A percentile compares a stretch with the other conserved stretches of the same genome.
Evolutionary conservation across 2,329 filamentous ascomycete genomes (phyloP).

Genomic region (Biscogniauxia marginata): DNA sequence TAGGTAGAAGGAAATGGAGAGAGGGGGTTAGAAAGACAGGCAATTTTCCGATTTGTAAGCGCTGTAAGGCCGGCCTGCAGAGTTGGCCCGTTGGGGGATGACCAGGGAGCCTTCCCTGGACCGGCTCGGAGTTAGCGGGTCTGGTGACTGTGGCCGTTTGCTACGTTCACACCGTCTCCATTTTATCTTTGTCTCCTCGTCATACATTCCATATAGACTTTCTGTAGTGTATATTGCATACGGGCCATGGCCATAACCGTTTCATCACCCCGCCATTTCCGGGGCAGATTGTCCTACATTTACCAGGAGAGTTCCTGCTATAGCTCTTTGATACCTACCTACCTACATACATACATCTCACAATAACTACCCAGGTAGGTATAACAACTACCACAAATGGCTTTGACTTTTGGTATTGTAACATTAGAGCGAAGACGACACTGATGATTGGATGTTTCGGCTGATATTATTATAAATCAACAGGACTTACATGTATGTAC

Average conservation of each 20-base stretch:
- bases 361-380: no score
- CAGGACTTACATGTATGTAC: no score
- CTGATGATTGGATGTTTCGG: no score
- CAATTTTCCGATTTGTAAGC: slow-evolving; percentile 35
- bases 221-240: neutral
- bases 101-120: neutral
- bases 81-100: neutral
- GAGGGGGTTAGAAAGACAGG: slow-evolving; percentile 29
- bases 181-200: neutral
- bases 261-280: neutral
- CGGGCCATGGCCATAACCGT: neutral
- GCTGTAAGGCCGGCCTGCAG: neutral
- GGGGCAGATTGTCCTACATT: neutral
- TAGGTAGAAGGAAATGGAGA: slow-evolving; percentile 29
- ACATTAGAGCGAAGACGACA: no score
- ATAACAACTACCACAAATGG: no score
- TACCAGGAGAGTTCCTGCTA: no score
- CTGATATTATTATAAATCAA: no score
- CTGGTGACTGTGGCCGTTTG: slow-evolving; percentile 2
- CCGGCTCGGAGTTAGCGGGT: neutral
- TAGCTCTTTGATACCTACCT: no score
- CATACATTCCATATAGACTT: neutral
- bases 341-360: no score
- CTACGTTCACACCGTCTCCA: slow-evolving; percentile 18
- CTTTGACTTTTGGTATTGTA: no score